Percentiles rank a stretch among this genome's conserved stretches.
Conservation (phyloP, 2,329 filamentous ascomycete genomes). For the Exserohilum turcica region DNA sequence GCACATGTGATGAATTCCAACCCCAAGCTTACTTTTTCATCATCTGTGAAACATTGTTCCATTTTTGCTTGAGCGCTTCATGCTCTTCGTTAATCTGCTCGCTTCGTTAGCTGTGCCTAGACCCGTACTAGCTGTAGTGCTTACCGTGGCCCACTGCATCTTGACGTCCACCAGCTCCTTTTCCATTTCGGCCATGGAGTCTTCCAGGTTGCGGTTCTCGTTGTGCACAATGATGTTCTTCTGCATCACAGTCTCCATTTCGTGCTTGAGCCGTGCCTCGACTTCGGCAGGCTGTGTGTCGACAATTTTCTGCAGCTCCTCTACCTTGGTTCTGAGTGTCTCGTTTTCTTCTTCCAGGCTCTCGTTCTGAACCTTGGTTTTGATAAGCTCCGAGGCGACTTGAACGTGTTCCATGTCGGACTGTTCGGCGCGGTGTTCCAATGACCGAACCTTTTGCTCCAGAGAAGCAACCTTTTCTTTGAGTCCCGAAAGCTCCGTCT, state of each 20-base stretch:
- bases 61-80: slow-evolving; percentile 56
- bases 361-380: slow-evolving; percentile 91
- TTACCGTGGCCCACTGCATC: slow-evolving; percentile 92
- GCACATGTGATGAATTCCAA: slow-evolving; percentile 16
- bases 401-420: slow-evolving; percentile 90
- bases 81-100: slow-evolving; percentile 55
- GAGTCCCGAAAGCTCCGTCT: slow-evolving; percentile 78
- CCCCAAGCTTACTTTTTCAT: slow-evolving; percentile 46
- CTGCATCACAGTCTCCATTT: slow-evolving; percentile 91
- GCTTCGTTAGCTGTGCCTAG: slow-evolving; percentile 20
- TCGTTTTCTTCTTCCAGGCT: slow-evolving; percentile 89
- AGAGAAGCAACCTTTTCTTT: slow-evolving; percentile 62
- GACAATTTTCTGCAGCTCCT: slow-evolving; percentile 82
- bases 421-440: slow-evolving; percentile 87
- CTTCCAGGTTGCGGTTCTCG: slow-evolving; percentile 85
- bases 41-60: slow-evolving; percentile 54
- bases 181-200: slow-evolving; percentile 89
- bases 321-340: slow-evolving; percentile 80
- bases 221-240: slow-evolving; percentile 92
- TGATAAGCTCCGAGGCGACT: slow-evolving; percentile 88
- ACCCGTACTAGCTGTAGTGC: slow-evolving; percentile 31
- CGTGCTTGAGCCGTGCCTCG: slow-evolving; percentile 77
- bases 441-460: slow-evolving; percentile 74
- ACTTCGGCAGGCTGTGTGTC: slow-evolving; percentile 89
- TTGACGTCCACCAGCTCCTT: slow-evolving; percentile 90